A percentile compares a stretch with the other conserved stretches of the same genome.
Evolutionary conservation across 129 eudicot species (phyloP).

Genomic region (Silybum marianum): DNA sequence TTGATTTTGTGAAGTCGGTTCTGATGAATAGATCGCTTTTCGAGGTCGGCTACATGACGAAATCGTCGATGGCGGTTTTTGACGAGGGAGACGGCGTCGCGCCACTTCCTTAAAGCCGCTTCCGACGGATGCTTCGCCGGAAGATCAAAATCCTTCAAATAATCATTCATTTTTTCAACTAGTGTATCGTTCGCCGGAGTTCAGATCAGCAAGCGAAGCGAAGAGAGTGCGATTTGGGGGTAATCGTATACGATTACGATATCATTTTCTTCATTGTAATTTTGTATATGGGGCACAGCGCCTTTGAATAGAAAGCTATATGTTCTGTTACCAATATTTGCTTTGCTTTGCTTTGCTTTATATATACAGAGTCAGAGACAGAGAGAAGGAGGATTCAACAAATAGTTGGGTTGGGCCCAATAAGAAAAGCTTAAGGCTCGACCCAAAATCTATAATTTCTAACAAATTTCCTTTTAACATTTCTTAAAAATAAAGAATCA

Average conservation of each 20-base stretch:
- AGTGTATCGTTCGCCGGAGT: background rate
- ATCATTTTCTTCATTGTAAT: background rate
- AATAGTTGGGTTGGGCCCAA: too few relatives aligned
- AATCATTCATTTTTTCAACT: conserved; percentile 34
- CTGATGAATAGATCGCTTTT: conserved; percentile 46
- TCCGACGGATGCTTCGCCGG: conserved; percentile 53
- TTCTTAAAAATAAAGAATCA: too few relatives aligned
- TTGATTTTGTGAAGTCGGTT: conserved; percentile 43
- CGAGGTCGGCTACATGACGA: conserved; percentile 71
- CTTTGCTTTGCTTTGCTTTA: too few relatives aligned
- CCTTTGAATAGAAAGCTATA: background rate
- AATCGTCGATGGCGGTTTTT: conserved; percentile 73
- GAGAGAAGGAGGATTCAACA: too few relatives aligned
- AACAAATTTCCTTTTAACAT: too few relatives aligned
- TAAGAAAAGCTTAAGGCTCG: too few relatives aligned
- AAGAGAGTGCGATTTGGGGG: background rate
- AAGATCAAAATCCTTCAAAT: conserved; percentile 54
- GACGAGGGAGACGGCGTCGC: conserved; percentile 63
- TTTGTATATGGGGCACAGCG: too few relatives aligned
- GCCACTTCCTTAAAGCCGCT: conserved; percentile 63
- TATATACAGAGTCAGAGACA: too few relatives aligned
- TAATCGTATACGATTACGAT: background rate
- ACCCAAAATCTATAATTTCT: too few relatives aligned
- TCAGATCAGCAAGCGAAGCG: background rate
- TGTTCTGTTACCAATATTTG: too few relatives aligned